Base-by-base conservation (phyloP, 2,329 filamentous ascomycete species). In the Tolypocladium amazonense region DNA sequence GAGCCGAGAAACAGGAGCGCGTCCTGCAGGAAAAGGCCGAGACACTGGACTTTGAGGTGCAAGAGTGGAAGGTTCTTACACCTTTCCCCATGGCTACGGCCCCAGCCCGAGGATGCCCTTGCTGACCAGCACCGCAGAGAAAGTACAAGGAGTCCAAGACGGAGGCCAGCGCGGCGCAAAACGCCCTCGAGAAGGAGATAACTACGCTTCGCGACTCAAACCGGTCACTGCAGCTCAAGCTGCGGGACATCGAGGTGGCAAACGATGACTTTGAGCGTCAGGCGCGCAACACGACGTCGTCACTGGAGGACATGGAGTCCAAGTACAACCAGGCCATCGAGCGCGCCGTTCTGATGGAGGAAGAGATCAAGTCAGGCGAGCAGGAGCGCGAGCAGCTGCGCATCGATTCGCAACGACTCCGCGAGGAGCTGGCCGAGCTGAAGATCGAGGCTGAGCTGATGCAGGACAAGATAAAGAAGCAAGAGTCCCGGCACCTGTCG, bases 201-300 rank as follows among this genome's bases (percentile, higher is more conserved):
- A 99, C 94, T 8, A 88, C 84, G 11, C 81, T 99, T 67, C 88
- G 94, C 70, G 92, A 99, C 65, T 74, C 86, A 56, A 95, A 92
- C 73, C 82, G 94, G 65, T 87, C 88, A 4, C 76, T 97, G 62
- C 89, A 94, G 68, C 79, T 96, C 63, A 90, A 84, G 74, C 79
- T 99, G 60, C 88, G 94, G 66, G 94, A 99, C 73, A 96, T 93
- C 67, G 94, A 99, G 75, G 94, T 99, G 59, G 91, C 90, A 72
- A 99, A 97, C 76, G 94, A 99, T 79, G 94, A 99, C 74, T 97
- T 93, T 71, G 94, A 99, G 78, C 87, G 92, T 65, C 93, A 97
- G 77, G 93, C 94, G 66, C 87, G 94, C 67, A 94, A 97, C 74
- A 97, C 93, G 35, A 92, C 91, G 41, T 97, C 92, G 53, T 97